A percentile compares a stretch with the other conserved stretches of the same genome.
Evolutionary conservation across 2,329 filamentous ascomycete species (phyloP).

Genomic region (Magnaporthiopsis rhizophila): DNA sequence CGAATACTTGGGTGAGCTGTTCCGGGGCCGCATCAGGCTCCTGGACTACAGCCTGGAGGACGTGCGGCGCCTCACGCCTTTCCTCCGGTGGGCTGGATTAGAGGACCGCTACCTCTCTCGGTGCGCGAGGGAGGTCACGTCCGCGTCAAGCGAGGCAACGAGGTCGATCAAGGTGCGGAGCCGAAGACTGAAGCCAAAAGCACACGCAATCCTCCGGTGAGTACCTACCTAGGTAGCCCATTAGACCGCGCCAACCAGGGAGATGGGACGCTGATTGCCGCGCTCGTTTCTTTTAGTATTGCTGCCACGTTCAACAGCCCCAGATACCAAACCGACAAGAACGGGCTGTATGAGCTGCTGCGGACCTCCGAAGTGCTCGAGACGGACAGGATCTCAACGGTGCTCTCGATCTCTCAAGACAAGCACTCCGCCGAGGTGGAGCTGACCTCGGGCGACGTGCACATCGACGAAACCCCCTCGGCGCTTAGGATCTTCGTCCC

Average conservation of each 20-base stretch:
- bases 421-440: slow-evolving; percentile 13
- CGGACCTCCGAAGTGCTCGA: slow-evolving; percentile 18
- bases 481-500: slow-evolving; percentile 25
- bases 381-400: slow-evolving; percentile 22
- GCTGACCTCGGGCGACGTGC: slow-evolving; percentile 16
- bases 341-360: slow-evolving; percentile 18
- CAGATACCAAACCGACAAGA: slow-evolving; percentile 7
- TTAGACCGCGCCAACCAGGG: too few species aligned
- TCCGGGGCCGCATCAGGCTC: slow-evolving; percentile 21
- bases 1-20: slow-evolving; percentile 18
- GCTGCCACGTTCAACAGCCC: slow-evolving; percentile 21
- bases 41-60: slow-evolving; percentile 29
- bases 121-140: slow-evolving; percentile 25
- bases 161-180: slow-evolving; percentile 15
- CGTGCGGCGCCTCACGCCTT: slow-evolving; percentile 18
- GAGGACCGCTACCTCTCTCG: slow-evolving; percentile 24
- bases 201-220: slow-evolving; percentile 26
- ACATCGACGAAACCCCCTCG: slow-evolving; percentile 20
- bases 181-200: slow-evolving; percentile 21
- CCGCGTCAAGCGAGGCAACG: slow-evolving; percentile 13
- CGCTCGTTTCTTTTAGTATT: slow-evolving; percentile 15
- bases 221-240: too few species aligned
- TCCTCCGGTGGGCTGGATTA: slow-evolving; percentile 26
- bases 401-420: slow-evolving; percentile 21
- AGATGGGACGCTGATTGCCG: too few species aligned